Evolutionary conservation across 208 protist species (phyloP), one percentile per base, ranked within the genome.

Genomic region (Lotmaria passim): DNA sequence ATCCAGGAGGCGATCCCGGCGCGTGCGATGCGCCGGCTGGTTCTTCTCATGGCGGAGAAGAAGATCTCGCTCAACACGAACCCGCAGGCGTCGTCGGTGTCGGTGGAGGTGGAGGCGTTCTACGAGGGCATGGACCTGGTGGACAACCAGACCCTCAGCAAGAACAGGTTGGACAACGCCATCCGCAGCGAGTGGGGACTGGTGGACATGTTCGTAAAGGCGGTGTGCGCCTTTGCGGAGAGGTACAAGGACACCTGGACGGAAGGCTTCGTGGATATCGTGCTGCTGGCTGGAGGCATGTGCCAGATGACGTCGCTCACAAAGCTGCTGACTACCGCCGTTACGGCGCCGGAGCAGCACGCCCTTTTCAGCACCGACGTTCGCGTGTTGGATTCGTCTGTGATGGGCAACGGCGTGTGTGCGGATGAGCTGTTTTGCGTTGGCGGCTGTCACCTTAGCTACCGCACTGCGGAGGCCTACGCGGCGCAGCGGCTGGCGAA

Each of bases 41-140:
- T 69, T 1, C 63, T 93, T 33, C 60, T 81, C 19, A 84, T 89
- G 69, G 89, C 89, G 26, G 89, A 96, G 52, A 87, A 87, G 64
- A 96, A 96, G 72, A 68, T 91, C 19, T 82, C 86, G 19, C 66
- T 96, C 28, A 88, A 85, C 73, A 89, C 72, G 1, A 90, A 86
- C 52, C 72, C 76, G 31, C 82, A 82, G 39, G 82, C 87, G 12
- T 57, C 72, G 6, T 82, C 82, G 43, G 84, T 93, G 2, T 67
- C 81, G 5, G 88, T 96, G 5, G 92, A 93, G 77, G 74, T 94
- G 73, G 92, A 96, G 77, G 92, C 92, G 0, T 90, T 96, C 61
- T 90, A 82, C 62, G 92, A 96, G 39, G 92, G 92, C 28, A 81
- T 95, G 64, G 92, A 96, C 69, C 66, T 96, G n/a, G 65, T 87